Evolutionary conservation across 1,139 yeast genomes (phyloP).

Genomic region (Pichia sp.): DNA sequence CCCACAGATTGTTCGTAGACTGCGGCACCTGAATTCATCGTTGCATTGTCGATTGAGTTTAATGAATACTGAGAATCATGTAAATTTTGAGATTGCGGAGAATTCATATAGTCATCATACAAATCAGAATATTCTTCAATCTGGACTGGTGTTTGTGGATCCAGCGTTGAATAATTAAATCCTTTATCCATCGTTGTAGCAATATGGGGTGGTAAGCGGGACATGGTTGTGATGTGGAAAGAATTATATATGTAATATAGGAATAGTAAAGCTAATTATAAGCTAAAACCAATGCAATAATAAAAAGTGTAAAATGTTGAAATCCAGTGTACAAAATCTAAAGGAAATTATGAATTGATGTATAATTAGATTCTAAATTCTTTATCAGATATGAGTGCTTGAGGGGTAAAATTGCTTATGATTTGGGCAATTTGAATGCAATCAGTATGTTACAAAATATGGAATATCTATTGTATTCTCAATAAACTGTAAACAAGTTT

Average conservation of each 20-base stretch:
- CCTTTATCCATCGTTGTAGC: not conserved
- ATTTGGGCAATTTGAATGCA: not conserved
- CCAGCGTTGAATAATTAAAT: slow-evolving; percentile 6
- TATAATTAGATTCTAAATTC: not conserved
- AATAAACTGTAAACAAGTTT: not conserved
- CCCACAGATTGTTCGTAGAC: slow-evolving; percentile 11
- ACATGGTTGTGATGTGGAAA: not conserved
- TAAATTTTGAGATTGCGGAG: slow-evolving; percentile 10
- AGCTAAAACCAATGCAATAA: not conserved
- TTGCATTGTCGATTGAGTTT: not conserved
- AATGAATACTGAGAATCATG: not conserved
- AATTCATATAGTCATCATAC: slow-evolving; percentile 19
- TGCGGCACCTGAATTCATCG: slow-evolving; percentile 14
- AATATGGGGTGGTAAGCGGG: not conserved
- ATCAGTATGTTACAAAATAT: not conserved
- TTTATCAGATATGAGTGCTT: not conserved
- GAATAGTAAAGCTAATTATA: not conserved
- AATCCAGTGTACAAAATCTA: not conserved
- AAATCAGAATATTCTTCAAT: slow-evolving; percentile 17
- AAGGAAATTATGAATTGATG: not conserved
- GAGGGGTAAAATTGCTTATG: not conserved
- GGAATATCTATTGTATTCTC: not conserved
- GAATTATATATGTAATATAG: not conserved
- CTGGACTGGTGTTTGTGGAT: slow-evolving; percentile 10
- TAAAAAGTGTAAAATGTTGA: not conserved